Evolutionary conservation across 225 moss, liverwort and hornwort species (phyloP).

Genomic region (Straminergon stramineum): DNA sequence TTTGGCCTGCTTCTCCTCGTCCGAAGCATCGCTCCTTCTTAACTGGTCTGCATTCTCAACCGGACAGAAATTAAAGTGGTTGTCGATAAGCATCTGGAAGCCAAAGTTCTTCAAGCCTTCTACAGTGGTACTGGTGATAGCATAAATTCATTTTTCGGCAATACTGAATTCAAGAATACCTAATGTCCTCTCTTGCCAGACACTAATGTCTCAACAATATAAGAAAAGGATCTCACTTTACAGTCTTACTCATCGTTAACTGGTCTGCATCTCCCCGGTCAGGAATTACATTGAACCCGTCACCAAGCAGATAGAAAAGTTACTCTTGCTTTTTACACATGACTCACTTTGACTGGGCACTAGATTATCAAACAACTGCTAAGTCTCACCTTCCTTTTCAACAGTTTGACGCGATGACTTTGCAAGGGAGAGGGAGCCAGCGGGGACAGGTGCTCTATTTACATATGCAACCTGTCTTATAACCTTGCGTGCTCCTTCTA

Average conservation of each 20-base stretch:
- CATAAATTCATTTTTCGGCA: neutral
- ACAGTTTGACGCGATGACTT: neutral
- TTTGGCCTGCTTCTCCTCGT: neutral
- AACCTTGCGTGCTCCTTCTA: slow-evolving; percentile 58
- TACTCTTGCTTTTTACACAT: neutral
- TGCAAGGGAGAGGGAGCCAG: slow-evolving; percentile 40
- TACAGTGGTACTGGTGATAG: neutral
- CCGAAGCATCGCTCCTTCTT: neutral
- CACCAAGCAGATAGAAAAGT: neutral
- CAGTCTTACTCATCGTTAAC: neutral
- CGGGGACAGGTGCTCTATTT: slow-evolving; percentile 57
- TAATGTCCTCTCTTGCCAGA: neutral
- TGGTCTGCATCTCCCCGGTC: neutral
- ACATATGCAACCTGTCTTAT: slow-evolving; percentile 53
- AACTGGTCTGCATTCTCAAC: neutral
- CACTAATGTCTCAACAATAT: neutral
- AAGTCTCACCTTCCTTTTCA: slow-evolving; percentile 15
- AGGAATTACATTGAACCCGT: neutral
- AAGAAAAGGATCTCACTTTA: neutral
- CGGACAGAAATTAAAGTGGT: neutral
- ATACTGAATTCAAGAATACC: neutral
- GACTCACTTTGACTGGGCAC: neutral
- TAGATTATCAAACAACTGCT: neutral
- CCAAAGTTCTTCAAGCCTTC: neutral
- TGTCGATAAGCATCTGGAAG: neutral